Base-by-base conservation (phyloP, 169 alveolate genomes). In the Plasmodium yoelii region DNA sequence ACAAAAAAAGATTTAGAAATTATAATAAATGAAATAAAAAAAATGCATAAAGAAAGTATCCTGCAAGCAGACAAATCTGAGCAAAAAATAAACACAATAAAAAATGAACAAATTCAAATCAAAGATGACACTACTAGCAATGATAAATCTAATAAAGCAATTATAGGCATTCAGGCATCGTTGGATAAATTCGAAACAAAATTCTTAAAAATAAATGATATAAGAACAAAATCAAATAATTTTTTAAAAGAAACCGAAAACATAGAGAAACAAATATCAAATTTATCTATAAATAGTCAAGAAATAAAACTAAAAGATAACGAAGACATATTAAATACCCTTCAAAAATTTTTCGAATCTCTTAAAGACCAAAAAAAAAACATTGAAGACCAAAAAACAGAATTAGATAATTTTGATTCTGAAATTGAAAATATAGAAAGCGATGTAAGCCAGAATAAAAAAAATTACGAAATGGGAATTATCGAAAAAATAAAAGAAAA, bases 401-500 rank as follows among this genome's bases (percentile, higher is more conserved):
- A 64, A 44, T 42, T 77, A 1, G 53, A 49, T 15, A 26, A 13
- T 0, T 9, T 63, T 24, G 24, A 44, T 24, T 19, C 59, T 24
- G 9, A 22, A 24, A 34, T 77, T 7, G 13, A 10, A 15, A 77
- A 13, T 5, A 77, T 77, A 64, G 61, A 51, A 63, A 49, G 5
- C 18, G 74, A 49, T 26, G 24, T 77, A 15, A 28, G 51, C 3
- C 56, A 26, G 44, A 18, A 55, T 8, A 77, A 56, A 63, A 77
- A 26, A 46, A 47, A 19, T 47, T 77, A 63, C 10, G 88, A 77
- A 64, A 28, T 57, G 39, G 88, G 77, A 51, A 22, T 77, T 34
- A 4, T 77, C 8, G 39, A 63, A 51, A 49, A 64, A 46, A 53
- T 77, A 26, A 44, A 64, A 34, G 69, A 77, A 28, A 42, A 24